Evolutionary conservation across 129 eudicot genomes (phyloP), one percentile per base, ranked within the genome.

Genomic region (Dittrichia graveolens): DNA sequence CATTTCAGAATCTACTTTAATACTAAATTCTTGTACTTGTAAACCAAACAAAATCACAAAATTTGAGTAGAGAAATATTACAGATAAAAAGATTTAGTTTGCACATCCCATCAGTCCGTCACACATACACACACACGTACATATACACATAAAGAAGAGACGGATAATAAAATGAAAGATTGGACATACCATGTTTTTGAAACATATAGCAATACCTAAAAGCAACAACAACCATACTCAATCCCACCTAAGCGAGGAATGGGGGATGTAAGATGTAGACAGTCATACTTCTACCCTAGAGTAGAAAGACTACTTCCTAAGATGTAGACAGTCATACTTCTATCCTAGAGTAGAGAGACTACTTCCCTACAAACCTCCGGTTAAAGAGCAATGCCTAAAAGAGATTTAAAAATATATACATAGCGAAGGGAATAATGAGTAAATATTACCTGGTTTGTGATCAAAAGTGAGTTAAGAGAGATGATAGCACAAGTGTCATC

Each of bases 371-470:
- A 24, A 2, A 24, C 31, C 31, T 24, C 31, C 31, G 31, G 2
- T 2, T 24, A 24, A 24, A 24, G 0, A 24, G 31, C 31, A 24
- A 24, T 24, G 31, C 31, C 31, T 24, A 24, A 24, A 24, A 24
- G 31, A 24, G 31, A 24, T 24, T 24, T 24, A 43, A 40, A 40
- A 34, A 6, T 16, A 43, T 41, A 16, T 10, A 53, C 6, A 16
- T 7, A 5, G 13, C 43, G 34, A 24, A 43, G 39, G 58, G 53
- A 16, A 13, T 69, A 42, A 60, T 69, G 65, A 69, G 11, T 8
- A 61, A 73, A 6, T 4, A 61, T 57, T 75, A 76, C 80, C 78
- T 73, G 60, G 15, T 48, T 38, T 48, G 40, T 38, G 42, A 45
- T 31, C 37, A 42, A 64, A 14, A 62, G 50, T 19, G 67, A 56